Base-by-base conservation (phyloP, 352 stramenopile genomes). In the Nothophytophthora sp. region DNA sequence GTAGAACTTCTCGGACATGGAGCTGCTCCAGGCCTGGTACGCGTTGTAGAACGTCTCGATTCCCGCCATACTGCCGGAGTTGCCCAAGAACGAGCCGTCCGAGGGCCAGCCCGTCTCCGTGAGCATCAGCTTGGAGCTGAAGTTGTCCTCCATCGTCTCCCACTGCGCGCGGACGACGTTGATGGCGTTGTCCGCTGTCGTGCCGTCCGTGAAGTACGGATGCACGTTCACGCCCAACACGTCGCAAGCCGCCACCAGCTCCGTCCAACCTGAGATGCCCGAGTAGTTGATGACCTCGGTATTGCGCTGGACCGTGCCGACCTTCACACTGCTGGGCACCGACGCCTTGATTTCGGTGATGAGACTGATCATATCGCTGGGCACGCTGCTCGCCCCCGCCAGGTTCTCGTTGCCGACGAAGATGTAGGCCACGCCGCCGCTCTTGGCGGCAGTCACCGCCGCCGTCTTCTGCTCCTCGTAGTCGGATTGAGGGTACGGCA, bases 381-480 rank as follows among this genome's bases (percentile, higher is more conserved):
- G 65, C 9, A 76, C 68, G 6, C 38, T 62, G 23, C 16, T 25
- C 24, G 39, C 23, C 2, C 35, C 35, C 3, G 44, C 62, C 41
- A 81, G 42, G 55, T 86, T 83, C 60, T 86, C 74, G 61, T 86
- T 86, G 11, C 74, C 74, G 37, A 83, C 56, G 39, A 86, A 75
- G 39, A 86, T 76, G 55, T 71, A 71, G 44, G 67, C 61, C 20
- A 86, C 70, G 18, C 49, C 61, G 36, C 69, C 63, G 23, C 24
- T 53, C 33, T 67, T 60, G 7, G 74, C 69, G 1, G 69, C 67
- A 9, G 64, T 53, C 33, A 81, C 47, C 15, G 74, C 71, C 13
- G 61, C 60, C 1, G 32, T 34, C 28, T 70, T 59, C 19, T 86
- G 71, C 1, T 57, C 25, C 28, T 63, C 11, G 46, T 60, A 68